A percentile compares a stretch with the other conserved stretches of the same genome.
Conservation (phyloP, 179 eudicot species). For the Patellifolia procumbens region DNA sequence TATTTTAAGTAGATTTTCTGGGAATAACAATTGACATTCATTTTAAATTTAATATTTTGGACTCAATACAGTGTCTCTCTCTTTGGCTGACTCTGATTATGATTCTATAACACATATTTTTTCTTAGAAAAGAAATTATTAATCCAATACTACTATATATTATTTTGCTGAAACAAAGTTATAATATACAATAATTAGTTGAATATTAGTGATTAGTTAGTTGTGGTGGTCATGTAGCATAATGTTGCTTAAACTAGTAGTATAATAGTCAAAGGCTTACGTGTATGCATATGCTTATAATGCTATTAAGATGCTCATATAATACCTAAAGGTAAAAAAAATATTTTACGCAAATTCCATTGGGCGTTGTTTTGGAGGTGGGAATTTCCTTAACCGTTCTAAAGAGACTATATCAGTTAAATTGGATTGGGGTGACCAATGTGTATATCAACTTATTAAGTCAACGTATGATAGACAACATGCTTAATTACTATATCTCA, state of each 20-base stretch:
- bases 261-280: background rate
- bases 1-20: background rate
- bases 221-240: conserved; percentile 7
- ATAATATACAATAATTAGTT: background rate
- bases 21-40: no score
- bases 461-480: no score
- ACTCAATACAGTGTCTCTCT: background rate
- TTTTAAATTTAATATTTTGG: background rate
- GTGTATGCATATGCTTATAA: background rate
- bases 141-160: background rate
- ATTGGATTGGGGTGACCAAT: no score
- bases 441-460: no score
- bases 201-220: background rate
- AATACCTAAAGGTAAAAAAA: no score
- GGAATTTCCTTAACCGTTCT: no score
- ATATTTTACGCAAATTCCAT: no score
- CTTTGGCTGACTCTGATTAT: background rate
- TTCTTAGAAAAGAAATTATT: background rate
- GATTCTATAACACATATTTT: background rate
- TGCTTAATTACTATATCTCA: no score
- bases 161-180: background rate
- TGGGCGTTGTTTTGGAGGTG: no score
- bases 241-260: background rate
- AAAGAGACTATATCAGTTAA: no score
- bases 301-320: background rate